Percentiles rank a stretch among this genome's conserved stretches.
These are phyloP conservation scores for Ogataea angusta DNA, from an alignment of 805 yeast genomes.

Conservation along the genomic window DNA sequence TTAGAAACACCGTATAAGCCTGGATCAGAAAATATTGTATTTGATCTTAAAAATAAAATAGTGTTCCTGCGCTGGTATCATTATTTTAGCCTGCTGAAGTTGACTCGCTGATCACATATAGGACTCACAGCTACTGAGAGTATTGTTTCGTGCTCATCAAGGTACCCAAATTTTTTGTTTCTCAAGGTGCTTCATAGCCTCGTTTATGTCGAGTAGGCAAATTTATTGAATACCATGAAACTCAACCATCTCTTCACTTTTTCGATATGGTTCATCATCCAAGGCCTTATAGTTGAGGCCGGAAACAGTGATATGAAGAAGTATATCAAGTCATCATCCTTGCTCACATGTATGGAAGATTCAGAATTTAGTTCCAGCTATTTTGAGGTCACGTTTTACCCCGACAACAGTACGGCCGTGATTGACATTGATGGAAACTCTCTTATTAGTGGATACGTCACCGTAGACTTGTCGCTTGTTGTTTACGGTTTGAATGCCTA, in stretches of 20 bases:
- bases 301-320: constrained; percentile 11
- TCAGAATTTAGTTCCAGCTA: constrained; percentile 82
- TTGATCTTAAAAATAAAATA: not conserved
- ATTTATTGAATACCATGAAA: constrained; percentile 6
- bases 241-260: not conserved
- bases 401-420: constrained; percentile 56
- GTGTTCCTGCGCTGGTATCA: not conserved
- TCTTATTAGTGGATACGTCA: constrained; percentile 67
- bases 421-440: constrained; percentile 77
- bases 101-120: not conserved
- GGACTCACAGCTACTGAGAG: not conserved
- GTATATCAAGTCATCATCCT: constrained; percentile 46
- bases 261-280: constrained; percentile 7
- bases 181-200: not conserved
- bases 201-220: not conserved
- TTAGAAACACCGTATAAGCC: constrained; percentile 9
- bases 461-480: constrained; percentile 61
- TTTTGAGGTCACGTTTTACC: constrained; percentile 73
- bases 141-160: no score
- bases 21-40: constrained; percentile 3
- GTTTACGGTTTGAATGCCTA: constrained; percentile 78
- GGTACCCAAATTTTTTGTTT: no score
- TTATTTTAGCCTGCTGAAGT: not conserved
- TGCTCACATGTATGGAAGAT: constrained; percentile 87
- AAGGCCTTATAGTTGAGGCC: constrained; percentile 22